A percentile compares a stretch with the other conserved stretches of the same genome.
phyloP scores from a whole-genome alignment of 768 basidiomycete genomes.

The Daedaleopsis sinensis region DNA sequence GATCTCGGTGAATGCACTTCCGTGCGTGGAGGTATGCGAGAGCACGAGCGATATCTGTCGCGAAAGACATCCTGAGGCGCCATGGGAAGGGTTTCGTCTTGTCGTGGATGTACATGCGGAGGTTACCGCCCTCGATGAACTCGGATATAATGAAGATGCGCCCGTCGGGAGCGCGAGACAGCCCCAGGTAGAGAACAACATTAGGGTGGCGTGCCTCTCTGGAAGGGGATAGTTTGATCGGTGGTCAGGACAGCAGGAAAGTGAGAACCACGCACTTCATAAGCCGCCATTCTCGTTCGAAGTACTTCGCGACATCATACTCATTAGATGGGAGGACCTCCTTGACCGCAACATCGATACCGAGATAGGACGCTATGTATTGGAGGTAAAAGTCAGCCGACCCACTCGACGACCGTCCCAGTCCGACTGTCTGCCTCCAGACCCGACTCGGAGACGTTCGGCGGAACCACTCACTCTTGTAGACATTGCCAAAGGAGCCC shows the following conservation, averaged over 20 bases:
- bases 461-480: slow-evolving; percentile 60
- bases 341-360: slow-evolving; percentile 95
- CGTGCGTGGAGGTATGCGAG: slow-evolving; percentile 97
- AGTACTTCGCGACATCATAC: slow-evolving; percentile 97
- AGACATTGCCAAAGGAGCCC: slow-evolving; percentile 93
- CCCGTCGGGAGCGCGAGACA: slow-evolving; percentile 79
- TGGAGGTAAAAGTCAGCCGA: slow-evolving; percentile 1
- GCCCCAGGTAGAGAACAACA: slow-evolving; percentile 91
- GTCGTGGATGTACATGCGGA: slow-evolving; percentile 89
- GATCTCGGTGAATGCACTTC: slow-evolving; percentile 85
- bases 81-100: slow-evolving; percentile 85
- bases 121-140: slow-evolving; percentile 90
- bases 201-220: slow-evolving; percentile 89
- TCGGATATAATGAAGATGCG: slow-evolving; percentile 96
- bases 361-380: slow-evolving; percentile 80
- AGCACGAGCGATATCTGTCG: slow-evolving; percentile 91
- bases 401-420: background rate
- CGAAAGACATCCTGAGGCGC: slow-evolving; percentile 92
- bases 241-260: background rate
- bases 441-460: slow-evolving; percentile 34
- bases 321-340: slow-evolving; percentile 91
- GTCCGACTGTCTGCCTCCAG: background rate
- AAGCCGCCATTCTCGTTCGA: slow-evolving; percentile 96
- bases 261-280: slow-evolving; percentile 65
- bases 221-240: slow-evolving; percentile 7